phyloP scores from a whole-genome alignment of 2,329 filamentous ascomycete species.

The Grosmannia clavigera region DNA sequence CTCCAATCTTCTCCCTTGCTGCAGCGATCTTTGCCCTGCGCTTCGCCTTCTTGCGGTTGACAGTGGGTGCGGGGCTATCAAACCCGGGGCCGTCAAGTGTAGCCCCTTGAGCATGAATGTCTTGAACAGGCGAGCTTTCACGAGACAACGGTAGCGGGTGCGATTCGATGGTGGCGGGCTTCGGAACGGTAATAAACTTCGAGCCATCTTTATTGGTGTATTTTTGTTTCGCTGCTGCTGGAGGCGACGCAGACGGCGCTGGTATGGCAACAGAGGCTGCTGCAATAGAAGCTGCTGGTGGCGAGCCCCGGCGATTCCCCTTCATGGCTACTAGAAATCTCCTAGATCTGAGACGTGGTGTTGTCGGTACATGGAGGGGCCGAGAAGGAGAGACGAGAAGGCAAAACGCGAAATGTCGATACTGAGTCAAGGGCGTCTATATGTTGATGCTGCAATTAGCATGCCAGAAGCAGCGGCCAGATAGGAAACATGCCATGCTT shows the following conservation, averaged over 20 bases:
- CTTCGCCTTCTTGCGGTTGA: slow-evolving; percentile 94
- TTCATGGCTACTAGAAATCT: slow-evolving; percentile 17
- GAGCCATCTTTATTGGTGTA: slow-evolving; percentile 58
- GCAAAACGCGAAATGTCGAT: background rate
- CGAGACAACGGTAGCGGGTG: slow-evolving; percentile 36
- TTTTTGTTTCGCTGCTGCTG: slow-evolving; percentile 41
- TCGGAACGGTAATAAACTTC: slow-evolving; percentile 55
- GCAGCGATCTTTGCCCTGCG: slow-evolving; percentile 77
- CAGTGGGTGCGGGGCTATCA: slow-evolving; percentile 21
- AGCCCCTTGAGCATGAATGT: slow-evolving; percentile 9
- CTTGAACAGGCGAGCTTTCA: slow-evolving; percentile 23
- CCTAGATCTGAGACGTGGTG: background rate
- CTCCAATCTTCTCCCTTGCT: slow-evolving; percentile 40
- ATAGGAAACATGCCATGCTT: background rate
- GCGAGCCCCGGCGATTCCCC: slow-evolving; percentile 20
- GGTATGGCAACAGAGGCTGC: slow-evolving; percentile 1
- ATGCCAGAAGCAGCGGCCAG: background rate
- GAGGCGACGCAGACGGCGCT: slow-evolving; percentile 34
- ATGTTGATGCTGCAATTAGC: background rate
- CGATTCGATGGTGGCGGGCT: slow-evolving; percentile 37
- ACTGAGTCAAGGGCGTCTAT: background rate
- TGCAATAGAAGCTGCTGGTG: slow-evolving; percentile 11
- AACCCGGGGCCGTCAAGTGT: background rate
- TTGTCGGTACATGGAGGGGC: slow-evolving; percentile 5
- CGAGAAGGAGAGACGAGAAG: background rate